phyloP scores from a whole-genome alignment of 2,329 filamentous ascomycete species.

The Colletotrichum abscissum region DNA sequence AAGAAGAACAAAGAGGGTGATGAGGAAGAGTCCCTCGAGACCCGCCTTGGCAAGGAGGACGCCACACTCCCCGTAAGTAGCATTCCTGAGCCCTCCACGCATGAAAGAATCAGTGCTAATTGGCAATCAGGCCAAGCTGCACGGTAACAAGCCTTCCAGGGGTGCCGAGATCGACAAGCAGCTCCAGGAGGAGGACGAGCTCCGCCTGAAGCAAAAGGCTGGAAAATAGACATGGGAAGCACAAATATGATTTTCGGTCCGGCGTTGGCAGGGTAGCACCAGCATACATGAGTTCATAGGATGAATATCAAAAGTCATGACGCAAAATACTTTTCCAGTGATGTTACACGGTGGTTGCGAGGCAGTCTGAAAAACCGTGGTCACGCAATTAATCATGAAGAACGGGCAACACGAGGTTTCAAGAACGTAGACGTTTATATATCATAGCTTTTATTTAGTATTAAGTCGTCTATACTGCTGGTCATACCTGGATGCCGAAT shows the following conservation, averaged over 20 bases:
- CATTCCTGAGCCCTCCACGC: no score
- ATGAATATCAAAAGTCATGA: background rate
- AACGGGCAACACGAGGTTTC: background rate
- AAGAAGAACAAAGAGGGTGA: slow-evolving; percentile 27
- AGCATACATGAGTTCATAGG: background rate
- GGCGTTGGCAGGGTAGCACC: slow-evolving; percentile 11
- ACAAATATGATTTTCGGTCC: slow-evolving; percentile 3
- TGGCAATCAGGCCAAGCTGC: slow-evolving; percentile 63
- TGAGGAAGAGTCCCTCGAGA: slow-evolving; percentile 52
- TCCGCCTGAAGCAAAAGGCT: slow-evolving; percentile 71
- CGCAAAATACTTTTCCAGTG: no score
- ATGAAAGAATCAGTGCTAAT: slow-evolving; percentile 44
- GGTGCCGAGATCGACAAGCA: slow-evolving; percentile 79
- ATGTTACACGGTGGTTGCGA: no score
- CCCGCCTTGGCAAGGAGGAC: slow-evolving; percentile 63
- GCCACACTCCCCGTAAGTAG: slow-evolving; percentile 68
- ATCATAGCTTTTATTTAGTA: no score
- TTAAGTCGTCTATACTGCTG: no score
- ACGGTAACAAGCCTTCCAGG: slow-evolving; percentile 79
- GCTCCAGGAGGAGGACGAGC: slow-evolving; percentile 75
- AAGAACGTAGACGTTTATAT: background rate
- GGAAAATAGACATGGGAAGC: slow-evolving; percentile 43
- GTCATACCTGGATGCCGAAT: slow-evolving; percentile 8
- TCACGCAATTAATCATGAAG: no score
- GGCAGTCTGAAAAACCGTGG: no score